Percentiles rank a stretch among this genome's conserved stretches.
Conservation (phyloP, 208 protist species). For the Leishmania martiniquensis region DNA sequence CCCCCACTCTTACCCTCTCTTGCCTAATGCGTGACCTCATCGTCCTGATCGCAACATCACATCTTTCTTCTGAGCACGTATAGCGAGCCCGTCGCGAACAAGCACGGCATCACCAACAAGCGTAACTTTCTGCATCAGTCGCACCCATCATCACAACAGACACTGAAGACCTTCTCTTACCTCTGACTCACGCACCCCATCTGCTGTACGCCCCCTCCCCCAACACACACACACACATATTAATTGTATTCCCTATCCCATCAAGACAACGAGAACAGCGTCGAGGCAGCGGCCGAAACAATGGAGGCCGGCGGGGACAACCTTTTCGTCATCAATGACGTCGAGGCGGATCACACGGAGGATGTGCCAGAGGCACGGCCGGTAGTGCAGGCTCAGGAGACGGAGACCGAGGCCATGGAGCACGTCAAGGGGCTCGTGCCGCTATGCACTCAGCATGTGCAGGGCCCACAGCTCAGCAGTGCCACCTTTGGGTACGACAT, state of each 20-base stretch:
- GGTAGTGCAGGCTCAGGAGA: constrained; percentile 15
- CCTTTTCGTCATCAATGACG: constrained; percentile 33
- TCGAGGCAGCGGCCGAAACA: neutral
- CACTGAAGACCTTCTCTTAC: neutral
- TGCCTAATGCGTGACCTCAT: neutral
- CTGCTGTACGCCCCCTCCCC: neutral
- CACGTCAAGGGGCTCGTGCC: constrained; percentile 69
- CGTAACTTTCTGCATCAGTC: neutral
- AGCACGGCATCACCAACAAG: neutral
- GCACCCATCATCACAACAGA: neutral
- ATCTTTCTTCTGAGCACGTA: neutral
- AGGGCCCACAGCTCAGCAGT: constrained; percentile 60
- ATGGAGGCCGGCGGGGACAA: constrained; percentile 18
- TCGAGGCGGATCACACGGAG: constrained; percentile 15
- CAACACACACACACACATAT: constrained; percentile 7
- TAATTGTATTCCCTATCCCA: too few species aligned
- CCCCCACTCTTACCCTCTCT: neutral
- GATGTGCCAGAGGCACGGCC: constrained; percentile 7
- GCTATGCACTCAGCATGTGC: constrained; percentile 63
- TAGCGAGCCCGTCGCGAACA: neutral
- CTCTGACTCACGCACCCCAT: too few species aligned
- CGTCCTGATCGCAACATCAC: neutral
- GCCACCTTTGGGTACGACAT: constrained; percentile 88
- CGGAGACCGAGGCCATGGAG: constrained; percentile 32
- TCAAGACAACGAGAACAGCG: too few species aligned